Base-by-base conservation (phyloP, 1,139 yeast genomes). In the Taphrina communis region DNA sequence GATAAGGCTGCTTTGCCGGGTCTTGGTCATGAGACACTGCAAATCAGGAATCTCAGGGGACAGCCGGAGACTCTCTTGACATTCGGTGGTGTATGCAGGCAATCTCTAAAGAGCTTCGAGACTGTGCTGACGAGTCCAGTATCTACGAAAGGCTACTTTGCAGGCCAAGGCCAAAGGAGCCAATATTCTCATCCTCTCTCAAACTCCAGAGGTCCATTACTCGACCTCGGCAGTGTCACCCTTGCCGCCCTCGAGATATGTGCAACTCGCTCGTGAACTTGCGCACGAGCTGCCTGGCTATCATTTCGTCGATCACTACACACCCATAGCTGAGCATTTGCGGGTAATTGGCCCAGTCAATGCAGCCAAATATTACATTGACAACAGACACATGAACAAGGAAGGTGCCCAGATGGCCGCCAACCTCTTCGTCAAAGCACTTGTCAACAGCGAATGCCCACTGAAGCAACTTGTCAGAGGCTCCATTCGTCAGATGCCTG, bases 191-290 rank as follows among this genome's bases (percentile, higher is more conserved):
- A 53, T 53, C 17, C 58, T 53, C 12, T 53, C 58, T 6, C 58
- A 53, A 9, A 53, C 58, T n/a, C 58, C 58, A 36, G 58, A 53
- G 21, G 58, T 53, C 14, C 14, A 53, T 8, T 53, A 53, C 58
- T 53, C 42, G 14, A 14, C 19, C 42, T 19, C 58, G 36, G 25
- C 35, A 35, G 42, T 53, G 36, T 12, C 58, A 9, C 58, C 58
- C 6, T 3, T 17, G 17, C 42, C 42, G 14, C 58, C 58, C n/a
- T 36, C 58, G 11, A 53, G 58, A 17, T 53, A 11, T 25, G 58
- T 53, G 41, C n/a, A 31, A 38, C 12, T 11, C 36, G 58, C 58
- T 8, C 41, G 21, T 38, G 42, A 53, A 6, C 21, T 53, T 31
- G 58, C 17, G 58, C 41, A 53, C 11, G 42, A 53, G 21, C 7